Percentiles rank a stretch among this genome's conserved stretches.
Evolutionary conservation across 2,329 filamentous ascomycete genomes (phyloP).

Genomic region (Scolecobasidium constrictum): DNA sequence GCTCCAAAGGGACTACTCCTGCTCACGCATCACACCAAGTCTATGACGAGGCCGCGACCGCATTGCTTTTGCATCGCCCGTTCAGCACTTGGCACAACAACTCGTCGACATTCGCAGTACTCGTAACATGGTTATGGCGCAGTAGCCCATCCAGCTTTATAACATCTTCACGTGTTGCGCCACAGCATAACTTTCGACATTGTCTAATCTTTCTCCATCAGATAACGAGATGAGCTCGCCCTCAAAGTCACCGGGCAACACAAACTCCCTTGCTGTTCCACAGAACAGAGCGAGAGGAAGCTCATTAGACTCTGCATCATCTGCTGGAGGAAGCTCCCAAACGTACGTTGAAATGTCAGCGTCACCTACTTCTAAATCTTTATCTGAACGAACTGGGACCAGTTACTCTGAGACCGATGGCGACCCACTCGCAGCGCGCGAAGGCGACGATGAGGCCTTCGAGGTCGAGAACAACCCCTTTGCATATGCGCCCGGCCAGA

Average conservation of each 20-base stretch:
- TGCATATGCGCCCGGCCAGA: slow-evolving; percentile 69
- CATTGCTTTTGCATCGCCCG: too few species aligned
- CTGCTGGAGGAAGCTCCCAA: slow-evolving; percentile 2
- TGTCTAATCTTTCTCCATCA: neutral
- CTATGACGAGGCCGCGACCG: too few species aligned
- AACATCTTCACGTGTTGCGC: neutral
- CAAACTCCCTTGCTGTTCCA: slow-evolving; percentile 35
- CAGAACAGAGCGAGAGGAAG: slow-evolving; percentile 52
- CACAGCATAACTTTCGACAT: neutral
- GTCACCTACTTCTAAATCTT: neutral
- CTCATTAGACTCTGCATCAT: slow-evolving; percentile 41
- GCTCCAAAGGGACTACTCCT: too few species aligned
- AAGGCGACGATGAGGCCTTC: slow-evolving; percentile 64
- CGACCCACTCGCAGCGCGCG: slow-evolving; percentile 16
- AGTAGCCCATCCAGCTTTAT: too few species aligned
- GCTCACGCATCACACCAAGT: too few species aligned
- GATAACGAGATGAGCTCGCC: slow-evolving; percentile 8
- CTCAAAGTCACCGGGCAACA: slow-evolving; percentile 7
- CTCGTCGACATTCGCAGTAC: too few species aligned
- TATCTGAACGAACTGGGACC: slow-evolving; percentile 1
- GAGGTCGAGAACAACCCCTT: slow-evolving; percentile 69
- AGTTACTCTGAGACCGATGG: slow-evolving; percentile 19
- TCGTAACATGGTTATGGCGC: too few species aligned
- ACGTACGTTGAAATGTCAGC: slow-evolving; percentile 6
- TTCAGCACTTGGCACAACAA: too few species aligned